Percentiles rank a stretch among this genome's conserved stretches.
phyloP scores from a whole-genome alignment of 352 stramenopile genomes.

The Thraustotheca clavata region DNA sequence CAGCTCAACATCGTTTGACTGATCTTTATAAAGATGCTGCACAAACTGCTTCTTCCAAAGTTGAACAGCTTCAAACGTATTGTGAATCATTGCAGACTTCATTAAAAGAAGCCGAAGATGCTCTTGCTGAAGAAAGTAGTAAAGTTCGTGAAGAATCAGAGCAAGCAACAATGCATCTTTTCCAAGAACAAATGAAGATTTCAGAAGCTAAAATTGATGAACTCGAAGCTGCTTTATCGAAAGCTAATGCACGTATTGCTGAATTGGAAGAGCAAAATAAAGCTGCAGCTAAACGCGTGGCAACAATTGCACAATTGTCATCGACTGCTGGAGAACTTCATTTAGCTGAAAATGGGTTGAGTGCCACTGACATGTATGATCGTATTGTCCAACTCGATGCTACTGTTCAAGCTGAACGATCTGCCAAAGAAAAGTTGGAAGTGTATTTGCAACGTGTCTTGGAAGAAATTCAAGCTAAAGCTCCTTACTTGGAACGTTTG shows the following conservation, averaged over 20 bases:
- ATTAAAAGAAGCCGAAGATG: constrained; percentile 50
- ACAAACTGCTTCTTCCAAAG: constrained; percentile 38
- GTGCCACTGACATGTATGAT: constrained; percentile 85
- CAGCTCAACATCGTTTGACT: constrained; percentile 50
- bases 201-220: constrained; percentile 48
- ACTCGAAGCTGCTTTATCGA: constrained; percentile 44
- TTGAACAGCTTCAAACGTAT: constrained; percentile 45
- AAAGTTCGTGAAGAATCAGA: constrained; percentile 43
- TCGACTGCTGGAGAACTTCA: constrained; percentile 51
- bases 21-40: constrained; percentile 68
- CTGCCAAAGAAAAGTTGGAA: constrained; percentile 83
- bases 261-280: constrained; percentile 15
- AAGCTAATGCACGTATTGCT: constrained; percentile 30
- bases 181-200: constrained; percentile 48
- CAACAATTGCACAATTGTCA: constrained; percentile 46
- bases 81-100: constrained; percentile 50
- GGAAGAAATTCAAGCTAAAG: constrained; percentile 88
- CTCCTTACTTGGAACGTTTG: constrained; percentile 83
- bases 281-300: not conserved
- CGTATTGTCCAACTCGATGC: constrained; percentile 85
- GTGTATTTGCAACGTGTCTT: constrained; percentile 88
- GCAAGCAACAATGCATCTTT: constrained; percentile 61
- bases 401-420: constrained; percentile 60
- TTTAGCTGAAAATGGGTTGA: constrained; percentile 53
- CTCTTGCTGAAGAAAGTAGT: constrained; percentile 39